phyloP scores from a whole-genome alignment of 2,329 filamentous ascomycete genomes.

The Colletotrichum cordylinicola region DNA sequence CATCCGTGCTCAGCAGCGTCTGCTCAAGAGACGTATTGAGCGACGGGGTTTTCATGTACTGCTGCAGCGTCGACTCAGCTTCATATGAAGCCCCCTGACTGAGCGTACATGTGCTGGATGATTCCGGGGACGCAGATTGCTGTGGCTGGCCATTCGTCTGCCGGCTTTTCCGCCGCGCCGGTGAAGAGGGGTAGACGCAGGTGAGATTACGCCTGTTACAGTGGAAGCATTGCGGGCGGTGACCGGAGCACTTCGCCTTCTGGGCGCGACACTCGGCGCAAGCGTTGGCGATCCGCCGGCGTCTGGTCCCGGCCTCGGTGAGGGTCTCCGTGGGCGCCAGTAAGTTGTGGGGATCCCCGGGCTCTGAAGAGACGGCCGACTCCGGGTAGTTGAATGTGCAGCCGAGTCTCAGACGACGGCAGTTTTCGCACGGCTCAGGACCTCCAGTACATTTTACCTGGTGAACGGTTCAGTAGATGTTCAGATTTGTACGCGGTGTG shows the following conservation, averaged over 20 bases:
- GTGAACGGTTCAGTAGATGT: background rate
- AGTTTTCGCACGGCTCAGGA: constrained; percentile 5
- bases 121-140: background rate
- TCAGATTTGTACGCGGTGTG: background rate
- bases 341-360: background rate
- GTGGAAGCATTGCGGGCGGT: constrained; percentile 10
- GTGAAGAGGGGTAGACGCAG: background rate
- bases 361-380: background rate
- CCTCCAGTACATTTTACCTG: constrained; percentile 6
- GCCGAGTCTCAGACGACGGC: background rate
- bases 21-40: background rate
- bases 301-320: constrained; percentile 33
- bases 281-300: constrained; percentile 29
- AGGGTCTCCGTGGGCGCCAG: constrained; percentile 10
- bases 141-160: background rate
- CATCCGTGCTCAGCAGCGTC: background rate
- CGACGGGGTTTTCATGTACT: background rate
- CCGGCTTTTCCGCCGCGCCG: background rate
- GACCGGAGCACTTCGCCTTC: constrained; percentile 41
- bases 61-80: background rate
- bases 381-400: constrained; percentile 11
- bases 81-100: background rate
- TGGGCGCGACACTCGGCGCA: constrained; percentile 37
- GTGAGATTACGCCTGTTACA: background rate
- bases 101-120: background rate